Evolutionary conservation across 2,329 filamentous ascomycete species (phyloP).

Genomic region (Neoscytalidium dimidiatum): DNA sequence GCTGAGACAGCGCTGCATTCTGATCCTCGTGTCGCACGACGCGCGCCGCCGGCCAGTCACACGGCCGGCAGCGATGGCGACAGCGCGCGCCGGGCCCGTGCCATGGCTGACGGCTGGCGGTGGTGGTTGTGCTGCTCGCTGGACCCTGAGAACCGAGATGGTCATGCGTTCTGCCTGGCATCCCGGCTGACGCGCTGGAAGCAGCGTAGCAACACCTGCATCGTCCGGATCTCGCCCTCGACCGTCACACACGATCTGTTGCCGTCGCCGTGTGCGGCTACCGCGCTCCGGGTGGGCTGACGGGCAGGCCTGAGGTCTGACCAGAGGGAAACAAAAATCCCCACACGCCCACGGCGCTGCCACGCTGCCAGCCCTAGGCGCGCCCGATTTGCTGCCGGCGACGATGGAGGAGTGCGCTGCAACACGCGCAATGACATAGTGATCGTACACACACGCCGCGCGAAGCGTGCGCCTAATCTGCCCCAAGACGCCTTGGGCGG

Average conservation of each 20-base stretch:
- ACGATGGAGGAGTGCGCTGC: background rate
- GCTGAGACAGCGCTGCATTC: slow-evolving; percentile 15
- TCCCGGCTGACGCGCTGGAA: slow-evolving; percentile 2
- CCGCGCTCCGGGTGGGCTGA: slow-evolving; percentile 7
- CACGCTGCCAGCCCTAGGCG: background rate
- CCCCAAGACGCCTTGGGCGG: background rate
- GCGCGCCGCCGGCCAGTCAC: slow-evolving; percentile 13
- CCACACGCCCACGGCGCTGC: slow-evolving; percentile 2
- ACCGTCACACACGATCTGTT: slow-evolving; percentile 6
- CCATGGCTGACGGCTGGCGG: slow-evolving; percentile 9
- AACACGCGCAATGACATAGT: slow-evolving; percentile 12
- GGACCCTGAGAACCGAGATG: slow-evolving; percentile 18
- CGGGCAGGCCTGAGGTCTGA: background rate
- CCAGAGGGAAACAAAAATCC: background rate
- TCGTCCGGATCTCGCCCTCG: slow-evolving; percentile 6
- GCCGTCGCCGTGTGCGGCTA: slow-evolving; percentile 5
- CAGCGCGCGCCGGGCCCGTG: slow-evolving; percentile 5
- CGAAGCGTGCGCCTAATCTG: slow-evolving; percentile 10
- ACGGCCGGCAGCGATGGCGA: slow-evolving; percentile 14
- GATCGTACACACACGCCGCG: slow-evolving; percentile 9
- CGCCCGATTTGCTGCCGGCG: background rate
- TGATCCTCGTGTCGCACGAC: slow-evolving; percentile 17
- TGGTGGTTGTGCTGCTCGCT: slow-evolving; percentile 4
- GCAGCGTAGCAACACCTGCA: background rate
- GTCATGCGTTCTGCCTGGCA: slow-evolving; percentile 13